Base-by-base conservation (phyloP, 306 rosid species). In the Purshia tridentata region DNA sequence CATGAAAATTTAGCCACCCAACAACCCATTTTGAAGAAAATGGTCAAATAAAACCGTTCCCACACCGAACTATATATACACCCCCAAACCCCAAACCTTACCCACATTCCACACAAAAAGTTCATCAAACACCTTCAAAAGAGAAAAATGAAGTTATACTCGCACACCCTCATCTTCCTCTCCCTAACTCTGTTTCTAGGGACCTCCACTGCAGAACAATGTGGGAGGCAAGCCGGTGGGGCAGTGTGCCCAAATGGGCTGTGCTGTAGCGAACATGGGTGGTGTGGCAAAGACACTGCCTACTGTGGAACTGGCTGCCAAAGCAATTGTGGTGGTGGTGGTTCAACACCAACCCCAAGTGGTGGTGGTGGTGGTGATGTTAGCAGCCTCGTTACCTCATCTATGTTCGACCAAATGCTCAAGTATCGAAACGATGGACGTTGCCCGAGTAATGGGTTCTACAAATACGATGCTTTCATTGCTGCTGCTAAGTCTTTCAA, bases 401-500 rank as follows among this genome's bases (percentile, higher is more conserved):
- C 80, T 19, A 49, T 75, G 29, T 91, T 85, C 52, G 65, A 87
- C 20, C 58, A 73, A 45, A 66, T 87, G 84, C 89, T 91, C 0
- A 85, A 72, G 53, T 77, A 87, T 37, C 83, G 92, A 0, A 57
- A 82, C 0, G 92, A 84, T 53, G 46, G 11, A 3, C 66, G 3
- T 0, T 91, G 97, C 68, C 57, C 39, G 0, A 77, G 73, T 8
- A 44, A 11, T 2, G 90, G 92, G 0, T 91, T 87, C 49, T 88
- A 88, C 72, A 81, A 81, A 2, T 91, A 85, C 44, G 82, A 82
- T 18, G 92, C 87, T 23, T 88, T 91, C 81, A 59, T 88, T 9
- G 2, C 74, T 2, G 94, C 94, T 0, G 95, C 92, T 4, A 68
- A 47, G 20, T 49, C 84, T 23, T 91, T 82, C 16, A 58, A 58